Evolutionary conservation across 2,329 filamentous ascomycete species (phyloP), one percentile per base, ranked within the genome.

Genomic region (Fusarium luffae): DNA sequence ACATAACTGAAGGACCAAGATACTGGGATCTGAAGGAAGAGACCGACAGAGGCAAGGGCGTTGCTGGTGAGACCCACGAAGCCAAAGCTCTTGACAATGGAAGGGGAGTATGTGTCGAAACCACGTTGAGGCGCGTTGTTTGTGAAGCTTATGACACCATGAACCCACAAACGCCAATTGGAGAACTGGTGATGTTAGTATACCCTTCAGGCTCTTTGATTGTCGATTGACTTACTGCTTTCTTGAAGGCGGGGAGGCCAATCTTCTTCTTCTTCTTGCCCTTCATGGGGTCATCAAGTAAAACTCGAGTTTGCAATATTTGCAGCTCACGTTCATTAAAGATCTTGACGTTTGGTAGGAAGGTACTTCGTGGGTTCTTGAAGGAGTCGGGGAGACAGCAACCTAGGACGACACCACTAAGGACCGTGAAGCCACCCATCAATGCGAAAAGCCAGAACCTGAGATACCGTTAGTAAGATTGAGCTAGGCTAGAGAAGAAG

Each of bases 381-480:
- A 84, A 83, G 2, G 80, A 81, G 70, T 85, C 82, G 3, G 83
- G 83, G 23, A 85, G 77, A 52, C 77, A 80, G 52, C 81, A 79
- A 6, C 82, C 81, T 5, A 83, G 75, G 25, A 85, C 62, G 59
- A 82, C 73, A 30, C 82, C 82, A 27, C 77, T 76, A 14, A 81
- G 58, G 13, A 87, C 73, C n/a, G 85, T 87, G 66, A 88, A 86
- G 16, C 78, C 73, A 1, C 85, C 86, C 79, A 87, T 86, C 28
- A 87, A 76, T 13, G 78, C 74, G 68, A 88, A 88, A 3, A 88
- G 78, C 86, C 86, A 88, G 68, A 85, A 84, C 86, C 86, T 51
- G 4, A 11, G 6, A 9, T 11, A 2, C 10, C 8, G 19, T 54
- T 23, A 54, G 50, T 23, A n/a, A 19, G 4, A 14, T 6, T 2